Conservation (phyloP, 768 basidiomycete genomes). For the Termitomyces sp. region DNA sequence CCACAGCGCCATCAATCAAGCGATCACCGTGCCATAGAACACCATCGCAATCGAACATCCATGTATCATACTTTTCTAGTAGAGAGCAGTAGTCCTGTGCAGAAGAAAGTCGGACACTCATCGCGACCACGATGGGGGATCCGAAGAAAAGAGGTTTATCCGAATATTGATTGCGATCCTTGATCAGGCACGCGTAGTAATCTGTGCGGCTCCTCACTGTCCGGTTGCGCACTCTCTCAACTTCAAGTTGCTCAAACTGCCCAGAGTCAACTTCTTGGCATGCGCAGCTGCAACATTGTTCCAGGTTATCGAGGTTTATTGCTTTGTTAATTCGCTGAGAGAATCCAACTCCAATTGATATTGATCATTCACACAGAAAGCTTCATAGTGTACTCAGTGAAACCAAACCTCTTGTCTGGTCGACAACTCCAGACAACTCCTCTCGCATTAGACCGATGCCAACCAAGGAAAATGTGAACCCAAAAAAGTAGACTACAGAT, state of each 20-base stretch:
- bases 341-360: too few species aligned
- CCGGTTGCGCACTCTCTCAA: too few species aligned
- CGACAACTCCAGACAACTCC: too few species aligned
- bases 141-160: background rate
- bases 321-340: too few species aligned
- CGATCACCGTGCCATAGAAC: slow-evolving; percentile 88
- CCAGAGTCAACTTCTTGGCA: background rate
- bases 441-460: too few species aligned
- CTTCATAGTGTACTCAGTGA: too few species aligned
- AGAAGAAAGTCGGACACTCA: slow-evolving; percentile 34
- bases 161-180: background rate
- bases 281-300: too few species aligned
- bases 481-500: background rate
- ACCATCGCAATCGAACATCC: slow-evolving; percentile 96
- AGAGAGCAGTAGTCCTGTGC: slow-evolving; percentile 41
- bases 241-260: background rate
- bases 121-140: background rate
- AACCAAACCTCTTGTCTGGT: background rate
- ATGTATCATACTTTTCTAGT: slow-evolving; percentile 77
- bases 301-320: too few species aligned
- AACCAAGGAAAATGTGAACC: background rate
- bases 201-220: too few species aligned
- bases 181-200: background rate
- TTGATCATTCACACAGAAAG: too few species aligned
- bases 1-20: slow-evolving; percentile 69